Evolutionary conservation across 2,329 filamentous ascomycete genomes (phyloP).

Genomic region (Monosporascus ibericus): DNA sequence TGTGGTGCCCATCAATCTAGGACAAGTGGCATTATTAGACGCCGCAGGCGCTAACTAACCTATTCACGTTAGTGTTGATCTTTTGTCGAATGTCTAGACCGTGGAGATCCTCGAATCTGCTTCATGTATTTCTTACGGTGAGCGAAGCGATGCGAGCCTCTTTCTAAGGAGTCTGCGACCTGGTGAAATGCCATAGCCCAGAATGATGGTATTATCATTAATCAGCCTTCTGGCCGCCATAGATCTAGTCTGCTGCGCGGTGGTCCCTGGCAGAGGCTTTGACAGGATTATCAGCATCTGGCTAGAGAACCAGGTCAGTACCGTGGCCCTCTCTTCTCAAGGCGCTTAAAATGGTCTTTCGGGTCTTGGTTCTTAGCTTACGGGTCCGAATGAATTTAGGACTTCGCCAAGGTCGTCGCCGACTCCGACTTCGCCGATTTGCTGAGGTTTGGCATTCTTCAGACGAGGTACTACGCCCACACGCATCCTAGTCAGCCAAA

Average conservation of each 20-base stretch:
- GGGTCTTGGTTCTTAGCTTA: slow-evolving; percentile 3
- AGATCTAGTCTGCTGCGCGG: slow-evolving; percentile 10
- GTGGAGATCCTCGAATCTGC: neutral
- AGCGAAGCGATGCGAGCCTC: neutral
- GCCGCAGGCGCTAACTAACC: too few relatives aligned
- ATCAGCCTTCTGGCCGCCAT: slow-evolving; percentile 12
- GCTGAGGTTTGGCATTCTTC: slow-evolving; percentile 36
- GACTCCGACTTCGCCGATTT: slow-evolving; percentile 35
- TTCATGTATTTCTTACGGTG: neutral
- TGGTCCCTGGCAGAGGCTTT: slow-evolving; percentile 32
- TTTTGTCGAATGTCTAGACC: too few relatives aligned
- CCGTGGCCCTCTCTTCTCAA: neutral
- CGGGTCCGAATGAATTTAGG: slow-evolving; percentile 22
- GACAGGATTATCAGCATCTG: slow-evolving; percentile 39
- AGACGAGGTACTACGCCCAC: slow-evolving; percentile 39
- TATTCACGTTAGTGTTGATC: too few relatives aligned
- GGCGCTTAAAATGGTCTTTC: neutral
- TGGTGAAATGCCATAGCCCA: slow-evolving; percentile 4
- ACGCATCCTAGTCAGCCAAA: slow-evolving; percentile 39
- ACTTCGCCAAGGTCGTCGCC: slow-evolving; percentile 34
- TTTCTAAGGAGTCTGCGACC: neutral
- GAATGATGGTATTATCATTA: slow-evolving; percentile 9
- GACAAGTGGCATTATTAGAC: neutral
- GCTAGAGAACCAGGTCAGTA: slow-evolving; percentile 36
- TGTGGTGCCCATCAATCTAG: neutral